Evolutionary conservation across 106 monocot species (phyloP).

Genomic region (Allium sativum): DNA sequence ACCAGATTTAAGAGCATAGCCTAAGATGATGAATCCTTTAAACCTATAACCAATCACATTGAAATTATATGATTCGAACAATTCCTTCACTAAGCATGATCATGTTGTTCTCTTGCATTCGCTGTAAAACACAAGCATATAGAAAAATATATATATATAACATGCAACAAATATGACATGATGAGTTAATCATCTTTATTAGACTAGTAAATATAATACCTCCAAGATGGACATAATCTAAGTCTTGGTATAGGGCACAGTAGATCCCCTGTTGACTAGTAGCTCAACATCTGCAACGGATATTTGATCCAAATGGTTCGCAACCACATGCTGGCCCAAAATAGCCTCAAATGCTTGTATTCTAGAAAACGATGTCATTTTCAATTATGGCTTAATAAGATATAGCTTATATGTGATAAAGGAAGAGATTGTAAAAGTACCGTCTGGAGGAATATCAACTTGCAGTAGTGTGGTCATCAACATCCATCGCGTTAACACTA

Average conservation of each 20-base stretch:
- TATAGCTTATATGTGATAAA: neutral
- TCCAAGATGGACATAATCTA: conserved; percentile 65
- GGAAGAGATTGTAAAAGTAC: conserved; percentile 14
- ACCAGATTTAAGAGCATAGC: too few species aligned
- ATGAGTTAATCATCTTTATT: too few species aligned
- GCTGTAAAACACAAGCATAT: conserved; percentile 29
- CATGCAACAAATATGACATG: neutral
- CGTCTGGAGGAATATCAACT: conserved; percentile 49
- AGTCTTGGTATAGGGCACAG: conserved; percentile 34
- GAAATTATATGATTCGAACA: conserved; percentile 71
- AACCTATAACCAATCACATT: too few species aligned
- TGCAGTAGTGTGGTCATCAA: conserved; percentile 31
- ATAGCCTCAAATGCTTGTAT: conserved; percentile 54
- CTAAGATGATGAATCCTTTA: too few species aligned
- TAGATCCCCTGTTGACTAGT: conserved; percentile 46
- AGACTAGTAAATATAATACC: conserved; percentile 23
- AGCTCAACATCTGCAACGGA: conserved; percentile 73
- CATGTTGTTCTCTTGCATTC: conserved; percentile 83
- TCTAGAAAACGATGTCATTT: conserved; percentile 19
- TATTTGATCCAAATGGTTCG: conserved; percentile 70
- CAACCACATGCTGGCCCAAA: conserved; percentile 61
- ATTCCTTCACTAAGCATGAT: conserved; percentile 79
- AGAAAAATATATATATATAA: too few species aligned
- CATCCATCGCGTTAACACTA: conserved; percentile 69
- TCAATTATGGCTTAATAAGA: neutral